Conservation (phyloP, 139 green algal genomes). For the Chara braunii region DNA sequence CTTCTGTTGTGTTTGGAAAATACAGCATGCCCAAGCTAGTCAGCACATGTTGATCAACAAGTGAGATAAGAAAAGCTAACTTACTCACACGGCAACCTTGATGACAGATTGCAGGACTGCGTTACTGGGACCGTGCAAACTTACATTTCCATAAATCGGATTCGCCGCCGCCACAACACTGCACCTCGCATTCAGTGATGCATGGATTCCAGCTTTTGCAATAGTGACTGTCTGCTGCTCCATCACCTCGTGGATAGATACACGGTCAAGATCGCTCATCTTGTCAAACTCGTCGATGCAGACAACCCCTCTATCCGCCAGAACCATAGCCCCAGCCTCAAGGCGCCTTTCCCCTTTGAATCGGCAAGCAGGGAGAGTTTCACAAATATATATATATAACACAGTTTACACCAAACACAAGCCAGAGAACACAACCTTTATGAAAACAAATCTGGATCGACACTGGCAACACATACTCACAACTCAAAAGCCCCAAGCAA, state of each 20-base stretch:
- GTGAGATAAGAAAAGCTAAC: too few relatives aligned
- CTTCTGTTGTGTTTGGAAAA: too few relatives aligned
- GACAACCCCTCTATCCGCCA: slow-evolving; percentile 92
- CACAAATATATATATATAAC: not conserved
- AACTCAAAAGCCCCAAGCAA: too few relatives aligned
- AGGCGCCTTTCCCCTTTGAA: slow-evolving; percentile 78
- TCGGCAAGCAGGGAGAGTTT: too few relatives aligned
- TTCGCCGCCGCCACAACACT: slow-evolving; percentile 83
- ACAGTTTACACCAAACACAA: not conserved
- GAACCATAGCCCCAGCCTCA: slow-evolving; percentile 95
- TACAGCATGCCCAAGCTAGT: too few relatives aligned
- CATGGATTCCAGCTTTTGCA: slow-evolving; percentile 95
- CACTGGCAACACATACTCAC: too few relatives aligned
- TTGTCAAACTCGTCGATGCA: slow-evolving; percentile 99
- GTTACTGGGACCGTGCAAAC: too few relatives aligned
- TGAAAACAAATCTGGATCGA: too few relatives aligned
- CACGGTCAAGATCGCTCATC: slow-evolving; percentile 93
- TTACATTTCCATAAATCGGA: slow-evolving; percentile 45
- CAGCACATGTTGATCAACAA: too few relatives aligned
- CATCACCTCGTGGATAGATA: slow-evolving; percentile 94
- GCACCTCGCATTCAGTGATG: slow-evolving; percentile 91
- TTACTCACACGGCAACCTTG: too few relatives aligned
- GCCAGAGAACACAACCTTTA: slow-evolving; percentile 13
- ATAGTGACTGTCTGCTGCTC: slow-evolving; percentile 84
- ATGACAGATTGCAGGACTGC: too few relatives aligned